These are phyloP conservation scores for Fremontodendron californicum DNA, from an alignment of 345 rosid species.

Conservation along the genomic window DNA sequence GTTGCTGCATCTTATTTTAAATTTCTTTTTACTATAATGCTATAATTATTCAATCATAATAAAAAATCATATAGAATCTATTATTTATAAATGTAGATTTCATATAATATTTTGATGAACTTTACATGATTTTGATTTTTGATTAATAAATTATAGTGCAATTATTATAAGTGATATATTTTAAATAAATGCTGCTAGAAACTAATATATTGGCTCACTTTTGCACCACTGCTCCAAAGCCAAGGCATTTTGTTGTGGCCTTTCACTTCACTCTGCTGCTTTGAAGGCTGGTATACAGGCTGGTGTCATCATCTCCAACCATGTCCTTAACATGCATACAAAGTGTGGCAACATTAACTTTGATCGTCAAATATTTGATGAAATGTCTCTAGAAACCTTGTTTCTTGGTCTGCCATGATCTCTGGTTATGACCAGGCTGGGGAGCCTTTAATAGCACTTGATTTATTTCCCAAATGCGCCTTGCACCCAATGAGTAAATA, in stretches of 20 bases:
- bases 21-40: no score
- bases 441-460: constrained; percentile 31
- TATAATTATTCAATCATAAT: no score
- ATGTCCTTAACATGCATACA: constrained; percentile 51
- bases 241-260: constrained; percentile 38
- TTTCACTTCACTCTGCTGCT: constrained; percentile 41
- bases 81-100: no score
- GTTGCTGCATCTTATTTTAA: no score
- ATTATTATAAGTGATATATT: no score
- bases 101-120: no score
- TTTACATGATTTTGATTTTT: no score
- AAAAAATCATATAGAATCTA: no score
- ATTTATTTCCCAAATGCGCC: constrained; percentile 31
- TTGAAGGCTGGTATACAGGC: constrained; percentile 31
- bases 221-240: constrained; percentile 45
- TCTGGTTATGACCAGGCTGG: constrained; percentile 52
- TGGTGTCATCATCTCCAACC: constrained; percentile 43
- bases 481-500: constrained; percentile 50
- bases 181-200: no score
- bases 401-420: constrained; percentile 67
- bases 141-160: no score
- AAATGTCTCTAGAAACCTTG: constrained; percentile 57
- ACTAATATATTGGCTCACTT: constrained; percentile 33
- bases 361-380: constrained; percentile 52
- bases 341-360: constrained; percentile 37